Conservation (phyloP, 139 green algal species). For the Axilococcus clingmanii region DNA sequence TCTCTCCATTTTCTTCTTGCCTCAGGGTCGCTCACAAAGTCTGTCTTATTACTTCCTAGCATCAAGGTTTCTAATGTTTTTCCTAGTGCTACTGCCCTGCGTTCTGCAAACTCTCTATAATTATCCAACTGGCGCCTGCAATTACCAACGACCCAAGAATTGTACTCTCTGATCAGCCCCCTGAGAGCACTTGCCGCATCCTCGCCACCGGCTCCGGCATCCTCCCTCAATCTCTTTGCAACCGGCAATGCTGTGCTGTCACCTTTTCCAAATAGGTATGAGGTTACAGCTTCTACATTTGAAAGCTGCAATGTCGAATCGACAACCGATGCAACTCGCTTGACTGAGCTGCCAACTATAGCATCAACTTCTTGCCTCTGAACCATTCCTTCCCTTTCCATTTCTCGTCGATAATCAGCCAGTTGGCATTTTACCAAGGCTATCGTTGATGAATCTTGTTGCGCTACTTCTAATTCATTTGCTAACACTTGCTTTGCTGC, state of each 20-base stretch:
- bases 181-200: slow-evolving; percentile 20
- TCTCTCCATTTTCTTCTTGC: slow-evolving; percentile 10
- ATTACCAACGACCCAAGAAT: slow-evolving; percentile 65
- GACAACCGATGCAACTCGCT: slow-evolving; percentile 32
- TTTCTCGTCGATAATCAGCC: slow-evolving; percentile 52
- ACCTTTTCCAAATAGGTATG: slow-evolving; percentile 46
- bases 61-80: slow-evolving; percentile 13
- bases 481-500: slow-evolving; percentile 48
- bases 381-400: slow-evolving; percentile 70
- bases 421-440: slow-evolving; percentile 55
- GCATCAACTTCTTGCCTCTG: slow-evolving; percentile 19
- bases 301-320: slow-evolving; percentile 57
- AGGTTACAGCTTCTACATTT: slow-evolving; percentile 48
- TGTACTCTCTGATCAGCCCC: slow-evolving; percentile 50
- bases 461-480: slow-evolving; percentile 22
- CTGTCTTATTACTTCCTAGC: not conserved
- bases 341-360: slow-evolving; percentile 29
- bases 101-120: slow-evolving; percentile 41
- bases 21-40: slow-evolving; percentile 7
- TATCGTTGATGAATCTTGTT: slow-evolving; percentile 41
- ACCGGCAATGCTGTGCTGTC: slow-evolving; percentile 7
- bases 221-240: slow-evolving; percentile 5
- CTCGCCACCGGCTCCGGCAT: slow-evolving; percentile 7
- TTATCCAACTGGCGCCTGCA: slow-evolving; percentile 52
- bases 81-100: slow-evolving; percentile 20